Evolutionary conservation across 2,329 filamentous ascomycete genomes (phyloP), one percentile per base, ranked within the genome.

Genomic region (Exophiala dermatitidis): DNA sequence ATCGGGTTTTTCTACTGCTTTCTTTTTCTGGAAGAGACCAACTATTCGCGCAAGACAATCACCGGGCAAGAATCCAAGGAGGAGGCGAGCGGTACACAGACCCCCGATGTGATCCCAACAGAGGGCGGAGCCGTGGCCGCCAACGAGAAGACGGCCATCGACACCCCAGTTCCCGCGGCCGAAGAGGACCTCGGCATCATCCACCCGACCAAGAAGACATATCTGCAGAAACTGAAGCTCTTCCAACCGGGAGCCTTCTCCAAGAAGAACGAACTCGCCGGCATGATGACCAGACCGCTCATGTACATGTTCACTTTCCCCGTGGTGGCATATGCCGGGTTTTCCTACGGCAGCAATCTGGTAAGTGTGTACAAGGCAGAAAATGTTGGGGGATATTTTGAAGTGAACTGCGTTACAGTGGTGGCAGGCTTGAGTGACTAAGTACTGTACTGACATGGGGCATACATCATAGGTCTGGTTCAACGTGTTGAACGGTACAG

Each of bases 401-500:
- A 41, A 12, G 1, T 26, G 12, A 2, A 6, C 38, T 5, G 38
- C 3, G 10, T 38, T 4, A 8, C 12, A 34, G 5, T 34, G 33
- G 33, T 2, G 33, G 1, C 1, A 34, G 19, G 26, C 38, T 19
- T 19, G 19, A 19, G 19, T 19, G 19, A 19, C 19, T 1, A 19
- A 19, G 62, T 72, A 5, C 68, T 70, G 46, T 72, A 69, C 69
- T 41, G 3, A 41, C 38, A 28, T 5, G 6, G 6, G 38, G 3
- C 19, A 4, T 41, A 3, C 6, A 34, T 34, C 3, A 19, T 41
- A 41, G 38, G 38, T 41, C 9, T 41, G 38, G 38, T 72, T 71
- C 64, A 71, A 71, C 58, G 68, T 73, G n/a, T 67, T 73, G 50
- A 72, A 73, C 56, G 70, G 61, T 5, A 72, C 71, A 2, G 61